Base-by-base conservation (phyloP, 768 basidiomycete species). In the Strobilomyces dryophilus region DNA sequence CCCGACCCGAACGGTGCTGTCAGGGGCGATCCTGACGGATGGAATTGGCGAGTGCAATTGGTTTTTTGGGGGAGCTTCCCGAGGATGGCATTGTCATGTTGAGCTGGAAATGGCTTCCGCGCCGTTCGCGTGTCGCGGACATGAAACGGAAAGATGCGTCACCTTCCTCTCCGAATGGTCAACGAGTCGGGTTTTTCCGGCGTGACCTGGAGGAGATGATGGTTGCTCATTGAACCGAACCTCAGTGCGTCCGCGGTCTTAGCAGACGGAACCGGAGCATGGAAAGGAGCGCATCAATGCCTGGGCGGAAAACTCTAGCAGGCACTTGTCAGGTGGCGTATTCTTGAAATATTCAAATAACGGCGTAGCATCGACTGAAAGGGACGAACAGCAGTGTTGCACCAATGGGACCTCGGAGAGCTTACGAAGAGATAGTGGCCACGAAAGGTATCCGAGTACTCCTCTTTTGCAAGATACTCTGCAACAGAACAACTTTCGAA, bases 351-450 rank as follows among this genome's bases (percentile, higher is more conserved):
- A 4, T 27, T n/a, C 88, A 91, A 37, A 91, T 83, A 3, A 85
- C 84, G 1, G 86, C 87, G 8, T 2, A 85, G 87, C 85, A 91
- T 85, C 0, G 87, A 87, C 87, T 87, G 61, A 17, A 48, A 29
- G 36, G 43, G 40, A 43, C 26, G 17, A 15, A 17, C 37, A 32
- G 20, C 31, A 14, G 44, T 29, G 31, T 2, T 32, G 7, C 31
- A 27, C 18, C 35, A 47, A 20, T 52, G 35, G 21, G 45, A 29
- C 29, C 29, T 24, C 45, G 48, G 39, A 45, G 17, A 49, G 64
- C 82, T 65, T 60, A 86, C 87, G 53, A 91, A 79, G 21, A 91
- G 74, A 64, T 89, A 90, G 66, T 90, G 80, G 58, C 90, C 83
- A 35, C 77, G 73, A 68, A 91, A 91, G 0, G 78, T 75, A 15